These are phyloP conservation scores for Gnaphalium uliginosum DNA, from an alignment of 129 eudicot species.

Conservation along the genomic window DNA sequence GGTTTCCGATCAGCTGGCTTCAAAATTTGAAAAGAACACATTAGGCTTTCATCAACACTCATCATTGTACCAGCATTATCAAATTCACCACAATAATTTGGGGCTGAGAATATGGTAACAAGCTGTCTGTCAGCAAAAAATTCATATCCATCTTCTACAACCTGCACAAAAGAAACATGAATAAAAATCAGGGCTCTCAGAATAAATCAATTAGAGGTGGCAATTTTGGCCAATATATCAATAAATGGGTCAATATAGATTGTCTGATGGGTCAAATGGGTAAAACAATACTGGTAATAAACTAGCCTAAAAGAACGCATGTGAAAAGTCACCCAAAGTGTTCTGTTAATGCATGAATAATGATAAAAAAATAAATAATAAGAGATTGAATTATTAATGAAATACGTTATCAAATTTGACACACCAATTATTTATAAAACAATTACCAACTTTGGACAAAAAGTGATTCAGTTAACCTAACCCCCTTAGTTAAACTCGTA, in stretches of 20 bases:
- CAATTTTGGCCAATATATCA: background rate
- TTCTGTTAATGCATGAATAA: background rate
- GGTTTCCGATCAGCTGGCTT: slow-evolving; percentile 67
- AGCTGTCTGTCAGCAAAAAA: slow-evolving; percentile 82
- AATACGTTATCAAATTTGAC: background rate
- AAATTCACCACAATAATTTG: slow-evolving; percentile 81
- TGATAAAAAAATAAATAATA: background rate
- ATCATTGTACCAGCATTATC: slow-evolving; percentile 91
- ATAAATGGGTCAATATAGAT: background rate
- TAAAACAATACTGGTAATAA: background rate
- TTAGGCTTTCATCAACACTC: slow-evolving; percentile 82
- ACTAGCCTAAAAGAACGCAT: background rate
- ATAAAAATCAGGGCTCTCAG: background rate
- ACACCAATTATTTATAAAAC: background rate
- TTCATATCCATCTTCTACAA: slow-evolving; percentile 87
- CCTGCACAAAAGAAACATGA: slow-evolving; percentile 38
- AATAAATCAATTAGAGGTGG: background rate
- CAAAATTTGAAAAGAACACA: slow-evolving; percentile 82
- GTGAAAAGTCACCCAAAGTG: background rate
- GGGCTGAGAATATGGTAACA: slow-evolving; percentile 79
- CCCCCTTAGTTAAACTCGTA: background rate
- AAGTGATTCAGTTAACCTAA: background rate
- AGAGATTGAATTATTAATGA: too few species aligned
- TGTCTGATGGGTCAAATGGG: background rate
- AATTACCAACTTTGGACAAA: too few species aligned